Percentiles rank a stretch among this genome's conserved stretches.
Conservation (phyloP, 164 flowering plant genomes). For the Malania oleifera region DNA sequence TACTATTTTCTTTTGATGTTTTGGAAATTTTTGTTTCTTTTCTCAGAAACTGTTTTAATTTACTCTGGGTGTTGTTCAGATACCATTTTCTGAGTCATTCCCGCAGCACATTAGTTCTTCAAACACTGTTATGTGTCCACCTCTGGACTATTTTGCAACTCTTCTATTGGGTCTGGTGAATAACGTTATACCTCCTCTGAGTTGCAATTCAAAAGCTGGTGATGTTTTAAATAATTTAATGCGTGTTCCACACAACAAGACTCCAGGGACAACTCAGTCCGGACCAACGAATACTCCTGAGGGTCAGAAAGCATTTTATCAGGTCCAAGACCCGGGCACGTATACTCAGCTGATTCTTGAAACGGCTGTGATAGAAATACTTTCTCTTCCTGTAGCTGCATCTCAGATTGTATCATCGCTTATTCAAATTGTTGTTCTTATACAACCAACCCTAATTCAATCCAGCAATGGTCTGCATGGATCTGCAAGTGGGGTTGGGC, state of each 20-base stretch:
- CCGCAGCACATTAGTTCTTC: constrained; percentile 72
- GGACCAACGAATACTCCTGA: constrained; percentile 52
- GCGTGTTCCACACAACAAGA: constrained; percentile 52
- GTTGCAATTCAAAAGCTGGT: constrained; percentile 54
- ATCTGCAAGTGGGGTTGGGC: constrained; percentile 46
- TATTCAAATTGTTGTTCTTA: constrained; percentile 82
- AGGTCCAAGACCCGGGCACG: constrained; percentile 95
- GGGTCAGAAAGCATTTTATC: constrained; percentile 83
- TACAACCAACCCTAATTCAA: constrained; percentile 86
- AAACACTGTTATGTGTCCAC: constrained; percentile 72
- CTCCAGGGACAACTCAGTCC: constrained; percentile 47
- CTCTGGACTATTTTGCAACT: constrained; percentile 84
- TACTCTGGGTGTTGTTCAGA: constrained; percentile 40
- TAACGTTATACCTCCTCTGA: constrained; percentile 81
- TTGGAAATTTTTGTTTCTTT: neutral
- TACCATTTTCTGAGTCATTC: constrained; percentile 93
- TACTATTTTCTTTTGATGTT: neutral
- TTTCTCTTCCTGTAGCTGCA: constrained; percentile 86
- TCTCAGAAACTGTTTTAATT: neutral
- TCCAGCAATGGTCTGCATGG: constrained; percentile 77
- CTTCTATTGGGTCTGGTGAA: constrained; percentile 79
- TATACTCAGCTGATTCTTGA: constrained; percentile 93
- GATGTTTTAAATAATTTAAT: constrained; percentile 40
- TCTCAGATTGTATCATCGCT: constrained; percentile 82
- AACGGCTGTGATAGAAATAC: constrained; percentile 88